These are phyloP conservation scores for Aphanomyces cochlioides DNA, from an alignment of 352 stramenopile genomes.

Conservation along the genomic window DNA sequence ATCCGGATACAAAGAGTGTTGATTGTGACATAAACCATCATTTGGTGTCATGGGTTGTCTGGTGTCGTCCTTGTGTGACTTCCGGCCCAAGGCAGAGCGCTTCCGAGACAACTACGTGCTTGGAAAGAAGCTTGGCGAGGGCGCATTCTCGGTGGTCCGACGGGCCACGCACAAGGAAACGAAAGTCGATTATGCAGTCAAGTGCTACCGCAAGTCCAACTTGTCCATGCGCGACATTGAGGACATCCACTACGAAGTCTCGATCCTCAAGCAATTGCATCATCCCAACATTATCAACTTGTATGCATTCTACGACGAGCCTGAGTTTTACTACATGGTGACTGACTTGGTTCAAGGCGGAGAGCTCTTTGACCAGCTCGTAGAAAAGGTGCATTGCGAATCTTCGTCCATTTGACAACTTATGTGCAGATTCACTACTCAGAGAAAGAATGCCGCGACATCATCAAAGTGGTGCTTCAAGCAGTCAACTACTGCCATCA, in stretches of 20 bases:
- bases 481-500: constrained; percentile 88
- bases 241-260: constrained; percentile 74
- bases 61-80: background rate
- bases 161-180: constrained; percentile 72
- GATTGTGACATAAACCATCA: background rate
- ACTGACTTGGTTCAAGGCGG: constrained; percentile 82
- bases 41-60: constrained; percentile 2
- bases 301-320: constrained; percentile 88
- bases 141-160: constrained; percentile 89
- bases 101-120: constrained; percentile 73
- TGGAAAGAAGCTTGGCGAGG: constrained; percentile 82
- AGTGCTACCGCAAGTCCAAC: constrained; percentile 78
- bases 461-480: constrained; percentile 77
- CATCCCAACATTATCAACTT: constrained; percentile 89
- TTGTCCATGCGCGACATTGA: constrained; percentile 77
- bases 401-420: background rate
- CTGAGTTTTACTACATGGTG: constrained; percentile 87
- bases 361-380: constrained; percentile 86
- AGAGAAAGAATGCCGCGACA: constrained; percentile 76
- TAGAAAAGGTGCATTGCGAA: constrained; percentile 33
- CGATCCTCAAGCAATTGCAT: constrained; percentile 72
- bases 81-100: constrained; percentile 16
- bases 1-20: too few relatives aligned
- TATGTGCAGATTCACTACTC: constrained; percentile 77
- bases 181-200: constrained; percentile 87